Percentiles rank a stretch among this genome's conserved stretches.
phyloP scores from a whole-genome alignment of 163 green algal genomes.

The Volvox carteri region DNA sequence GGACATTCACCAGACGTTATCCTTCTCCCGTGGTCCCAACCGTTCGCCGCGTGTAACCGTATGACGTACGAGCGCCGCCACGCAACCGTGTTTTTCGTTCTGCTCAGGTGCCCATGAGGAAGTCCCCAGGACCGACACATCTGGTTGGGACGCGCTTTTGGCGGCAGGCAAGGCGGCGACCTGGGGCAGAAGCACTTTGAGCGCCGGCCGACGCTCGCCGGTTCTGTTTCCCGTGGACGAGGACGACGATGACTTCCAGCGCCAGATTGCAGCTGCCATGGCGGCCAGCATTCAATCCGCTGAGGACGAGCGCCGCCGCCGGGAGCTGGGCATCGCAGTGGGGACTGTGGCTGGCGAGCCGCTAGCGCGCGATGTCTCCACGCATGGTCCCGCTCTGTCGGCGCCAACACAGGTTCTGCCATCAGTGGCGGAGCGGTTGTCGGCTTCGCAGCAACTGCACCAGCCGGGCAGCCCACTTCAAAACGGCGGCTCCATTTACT shows the following conservation, averaged over 20 bases:
- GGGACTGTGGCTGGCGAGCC: too few relatives aligned
- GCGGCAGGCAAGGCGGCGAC: not conserved
- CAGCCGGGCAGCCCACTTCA: not conserved
- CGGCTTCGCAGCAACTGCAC: not conserved
- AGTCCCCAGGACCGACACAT: not conserved
- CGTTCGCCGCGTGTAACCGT: too few relatives aligned
- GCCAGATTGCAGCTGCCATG: constrained; percentile 34
- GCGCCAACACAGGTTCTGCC: not conserved
- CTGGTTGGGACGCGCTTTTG: not conserved
- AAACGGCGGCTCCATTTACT: not conserved
- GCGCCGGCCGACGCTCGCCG: not conserved
- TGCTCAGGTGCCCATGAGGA: not conserved
- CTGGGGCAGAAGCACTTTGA: not conserved
- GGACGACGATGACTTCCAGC: constrained; percentile 34
- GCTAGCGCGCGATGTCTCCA: too few relatives aligned
- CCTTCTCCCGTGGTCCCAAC: too few relatives aligned
- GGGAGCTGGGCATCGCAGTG: not conserved
- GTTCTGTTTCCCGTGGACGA: not conserved
- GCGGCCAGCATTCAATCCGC: constrained; percentile 17
- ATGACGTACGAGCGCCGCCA: too few relatives aligned
- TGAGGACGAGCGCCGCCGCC: constrained; percentile 25
- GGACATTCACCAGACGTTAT: too few relatives aligned
- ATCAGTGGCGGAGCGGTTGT: too few relatives aligned
- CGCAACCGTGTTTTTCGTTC: too few relatives aligned
- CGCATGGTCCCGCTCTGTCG: not conserved